Base-by-base conservation (phyloP, 75 land plant genomes). In the Cunninghamia lanceolata region DNA sequence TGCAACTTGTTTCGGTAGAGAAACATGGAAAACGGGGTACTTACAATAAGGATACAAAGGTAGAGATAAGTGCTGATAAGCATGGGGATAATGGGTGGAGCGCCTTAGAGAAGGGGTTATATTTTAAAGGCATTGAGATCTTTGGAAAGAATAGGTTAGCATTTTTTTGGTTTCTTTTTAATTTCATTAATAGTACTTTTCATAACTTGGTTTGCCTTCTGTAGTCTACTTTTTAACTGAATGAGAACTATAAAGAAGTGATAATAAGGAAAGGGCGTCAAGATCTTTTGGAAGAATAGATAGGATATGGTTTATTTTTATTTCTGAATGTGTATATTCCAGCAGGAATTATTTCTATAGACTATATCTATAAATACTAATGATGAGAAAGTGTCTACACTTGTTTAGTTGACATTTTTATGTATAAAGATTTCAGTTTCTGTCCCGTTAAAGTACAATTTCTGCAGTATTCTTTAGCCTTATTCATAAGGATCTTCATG, bases 141-240 rank as follows among this genome's bases (percentile, higher is more conserved):
- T 98, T 95, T 94, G 99, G 99, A 39, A 95, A 84, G 86, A 96
- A 96, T 92, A 96, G 99, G 99, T 98, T 47, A 45, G 36, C 14
- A 73, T 53, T 56, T 76, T 40, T 13, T 50, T 85, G 47, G 53
- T 38, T 86, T 53, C 59, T 46, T 56, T 30, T 74, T 30, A 17
- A 32, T 85, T 71, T 85, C 21, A 75, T 28, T 21, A 28, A 21
- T 34, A 11, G 0, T 30, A 38, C 25, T 50, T 38, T n/a, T 70
- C 77, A 13, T 66, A 34, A 70, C 11, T 71, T 76, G 11, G 9
- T 54, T 50, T 80, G 0, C 3, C 36, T 56, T 80, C 14, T 80
- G 75, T 34, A 73, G 34, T 45, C 32, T 28, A 43, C 21, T 45
- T 80, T 32, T 80, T n/a, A 80, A 43, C 13, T 80, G 82, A 43